Base-by-base conservation (phyloP, 345 rosid genomes). In the Lepidium africanum region DNA sequence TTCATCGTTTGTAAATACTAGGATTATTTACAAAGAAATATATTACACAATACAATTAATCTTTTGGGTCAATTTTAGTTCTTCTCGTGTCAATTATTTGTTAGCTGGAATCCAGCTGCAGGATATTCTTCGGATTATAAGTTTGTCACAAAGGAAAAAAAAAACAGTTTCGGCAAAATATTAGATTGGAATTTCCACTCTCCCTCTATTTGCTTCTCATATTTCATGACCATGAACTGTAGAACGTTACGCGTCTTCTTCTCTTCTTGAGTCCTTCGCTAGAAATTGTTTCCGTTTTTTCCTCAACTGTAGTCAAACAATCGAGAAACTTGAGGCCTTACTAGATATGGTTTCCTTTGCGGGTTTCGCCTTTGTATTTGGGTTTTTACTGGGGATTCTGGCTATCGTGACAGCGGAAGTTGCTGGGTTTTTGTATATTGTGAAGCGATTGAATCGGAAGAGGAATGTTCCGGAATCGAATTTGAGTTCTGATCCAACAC, bases 321-420 rank as follows among this genome's bases (percentile, higher is more conserved):
- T 40, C 47, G 8, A 46, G 8, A 6, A 2, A 40, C 39, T 47
- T 17, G 5, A 2, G 0, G 10, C 3, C 21, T 57, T 59, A 56
- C 23, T 52, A n/a, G 69, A 45, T 60, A 76, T 77, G 80, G 60
- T 59, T 66, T 71, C 74, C 59, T 36, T 68, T 23, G 3, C 75
- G 16, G 39, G 69, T 21, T 69, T 67, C 9, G 67, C 58, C 35
- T 85, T 85, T 52, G 35, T 81, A 0, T 38, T 45, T 39, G 92
- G 92, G 5, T 78, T 80, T 48, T 10, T 87, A 36, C 59, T 81
- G 2, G 92, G 92, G 36, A 72, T 73, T 17, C 32, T 84, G 1
- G 73, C 70, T 39, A 63, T 83, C 56, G 16, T 79, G 1, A 59
- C 73, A 14, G 60, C 61, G 10, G 79, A 84, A 76, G 81, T 71